These are phyloP conservation scores for Xerocomus potaroensis DNA, from an alignment of 768 basidiomycete genomes.

Conservation along the genomic window DNA sequence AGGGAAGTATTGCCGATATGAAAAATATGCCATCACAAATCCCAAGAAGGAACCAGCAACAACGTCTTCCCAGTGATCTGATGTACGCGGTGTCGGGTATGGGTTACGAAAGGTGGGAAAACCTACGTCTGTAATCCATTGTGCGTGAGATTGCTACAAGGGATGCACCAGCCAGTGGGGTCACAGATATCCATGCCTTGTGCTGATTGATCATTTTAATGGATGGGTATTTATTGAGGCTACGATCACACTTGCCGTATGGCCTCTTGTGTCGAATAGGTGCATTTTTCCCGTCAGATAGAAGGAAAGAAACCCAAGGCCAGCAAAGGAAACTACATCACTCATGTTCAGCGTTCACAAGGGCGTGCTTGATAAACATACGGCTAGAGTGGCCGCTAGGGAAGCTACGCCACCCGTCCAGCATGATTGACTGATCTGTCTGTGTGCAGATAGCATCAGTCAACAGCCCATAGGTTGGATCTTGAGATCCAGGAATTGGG, in stretches of 20 bases:
- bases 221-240: neutral
- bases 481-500: slow-evolving; percentile 56
- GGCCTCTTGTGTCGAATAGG: slow-evolving; percentile 77
- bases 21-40: slow-evolving; percentile 61
- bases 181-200: slow-evolving; percentile 80
- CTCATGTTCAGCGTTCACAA: slow-evolving; percentile 2
- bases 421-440: slow-evolving; percentile 48
- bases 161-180: slow-evolving; percentile 73
- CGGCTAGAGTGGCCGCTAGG: slow-evolving; percentile 88
- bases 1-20: slow-evolving; percentile 83
- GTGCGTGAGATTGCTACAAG: slow-evolving; percentile 82
- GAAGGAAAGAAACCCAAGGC: slow-evolving; percentile 82
- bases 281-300: slow-evolving; percentile 93
- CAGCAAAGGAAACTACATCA: slow-evolving; percentile 80
- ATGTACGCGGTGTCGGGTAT: neutral
- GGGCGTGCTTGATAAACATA: slow-evolving; percentile 34
- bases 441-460: slow-evolving; percentile 80
- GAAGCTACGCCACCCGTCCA: slow-evolving; percentile 90
- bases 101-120: neutral
- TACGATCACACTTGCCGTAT: slow-evolving; percentile 44
- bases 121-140: slow-evolving; percentile 82
- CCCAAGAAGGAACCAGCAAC: slow-evolving; percentile 76
- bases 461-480: slow-evolving; percentile 70
- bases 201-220: slow-evolving; percentile 32
- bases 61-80: slow-evolving; percentile 93